phyloP scores from a whole-genome alignment of 345 rosid species.

The Limnanthes douglasii region DNA sequence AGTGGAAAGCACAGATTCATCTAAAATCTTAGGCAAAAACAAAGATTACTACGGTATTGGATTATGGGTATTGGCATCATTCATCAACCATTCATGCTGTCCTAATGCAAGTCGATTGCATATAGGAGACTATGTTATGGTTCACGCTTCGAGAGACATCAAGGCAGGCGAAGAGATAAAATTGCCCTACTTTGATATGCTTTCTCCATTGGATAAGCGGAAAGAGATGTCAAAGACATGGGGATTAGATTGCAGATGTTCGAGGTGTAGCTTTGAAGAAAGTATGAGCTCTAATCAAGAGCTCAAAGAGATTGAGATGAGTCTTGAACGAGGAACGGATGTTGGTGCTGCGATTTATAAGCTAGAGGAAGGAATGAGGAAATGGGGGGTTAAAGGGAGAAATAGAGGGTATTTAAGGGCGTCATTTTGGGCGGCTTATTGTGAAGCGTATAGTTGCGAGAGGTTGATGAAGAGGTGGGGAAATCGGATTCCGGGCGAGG shows the following conservation, averaged over 20 bases:
- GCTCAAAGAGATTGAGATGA: slow-evolving; percentile 33
- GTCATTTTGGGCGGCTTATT: slow-evolving; percentile 58
- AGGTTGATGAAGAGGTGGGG: slow-evolving; percentile 53
- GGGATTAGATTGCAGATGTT: slow-evolving; percentile 64
- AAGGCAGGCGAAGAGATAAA: slow-evolving; percentile 79
- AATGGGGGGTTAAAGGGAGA: slow-evolving; percentile 51
- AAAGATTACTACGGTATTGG: slow-evolving; percentile 70
- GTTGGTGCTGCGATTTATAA: slow-evolving; percentile 31
- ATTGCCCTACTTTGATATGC: slow-evolving; percentile 51
- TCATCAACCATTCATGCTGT: slow-evolving; percentile 71
- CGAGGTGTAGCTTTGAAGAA: slow-evolving; percentile 59
- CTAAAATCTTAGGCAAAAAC: slow-evolving; percentile 64
- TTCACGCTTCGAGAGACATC: slow-evolving; percentile 65
- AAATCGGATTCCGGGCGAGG: slow-evolving; percentile 40
- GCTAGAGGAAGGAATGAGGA: slow-evolving; percentile 66
- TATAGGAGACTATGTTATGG: slow-evolving; percentile 46
- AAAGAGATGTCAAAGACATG: slow-evolving; percentile 46
- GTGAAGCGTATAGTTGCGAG: slow-evolving; percentile 36
- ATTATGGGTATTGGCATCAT: slow-evolving; percentile 59
- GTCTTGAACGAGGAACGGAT: slow-evolving; percentile 45
- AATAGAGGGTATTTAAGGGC: slow-evolving; percentile 72
- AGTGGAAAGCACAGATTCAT: slow-evolving; percentile 67
- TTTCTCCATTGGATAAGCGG: slow-evolving; percentile 33
- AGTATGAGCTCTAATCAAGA: slow-evolving; percentile 26
- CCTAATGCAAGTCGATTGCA: slow-evolving; percentile 69